Evolutionary conservation across 164 flowering plant genomes (phyloP).

Genomic region (Pachysandra terminalis): DNA sequence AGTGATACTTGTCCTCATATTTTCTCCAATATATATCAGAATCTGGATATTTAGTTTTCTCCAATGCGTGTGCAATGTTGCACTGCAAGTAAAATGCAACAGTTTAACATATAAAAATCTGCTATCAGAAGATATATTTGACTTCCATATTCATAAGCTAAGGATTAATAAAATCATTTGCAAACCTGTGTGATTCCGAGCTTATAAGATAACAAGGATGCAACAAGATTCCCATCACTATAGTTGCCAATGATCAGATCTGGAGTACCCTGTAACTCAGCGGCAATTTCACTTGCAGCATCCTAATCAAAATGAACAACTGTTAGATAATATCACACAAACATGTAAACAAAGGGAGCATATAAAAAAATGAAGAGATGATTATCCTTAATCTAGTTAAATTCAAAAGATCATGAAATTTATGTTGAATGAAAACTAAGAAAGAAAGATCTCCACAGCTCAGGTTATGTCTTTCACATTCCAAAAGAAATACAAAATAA

Average conservation of each 20-base stretch:
- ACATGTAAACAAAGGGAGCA: background rate
- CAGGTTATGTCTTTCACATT: background rate
- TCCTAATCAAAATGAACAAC: constrained; percentile 76
- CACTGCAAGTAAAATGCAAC: constrained; percentile 43
- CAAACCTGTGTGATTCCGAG: constrained; percentile 91
- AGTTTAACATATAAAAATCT: no score
- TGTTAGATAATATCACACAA: background rate
- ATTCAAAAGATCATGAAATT: background rate
- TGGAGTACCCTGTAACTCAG: constrained; percentile 83
- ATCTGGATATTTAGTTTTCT: constrained; percentile 96
- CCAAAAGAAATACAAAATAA: background rate
- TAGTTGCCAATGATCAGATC: constrained; percentile 96
- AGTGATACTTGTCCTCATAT: constrained; percentile 91
- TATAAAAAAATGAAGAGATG: background rate
- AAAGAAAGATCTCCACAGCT: background rate
- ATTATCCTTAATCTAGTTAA: background rate
- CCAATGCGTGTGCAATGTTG: constrained; percentile 93
- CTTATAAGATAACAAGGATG: constrained; percentile 72
- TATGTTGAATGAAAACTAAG: no score
- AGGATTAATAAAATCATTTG: background rate
- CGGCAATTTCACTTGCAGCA: constrained; percentile 69
- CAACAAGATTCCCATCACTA: constrained; percentile 99
- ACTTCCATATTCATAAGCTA: background rate
- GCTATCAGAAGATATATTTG: background rate
- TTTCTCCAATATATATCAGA: constrained; percentile 94